Evolutionary conservation across 176 grass and related monocot genomes (phyloP), one percentile per base, ranked within the genome.

Genomic region (Canna indica): DNA sequence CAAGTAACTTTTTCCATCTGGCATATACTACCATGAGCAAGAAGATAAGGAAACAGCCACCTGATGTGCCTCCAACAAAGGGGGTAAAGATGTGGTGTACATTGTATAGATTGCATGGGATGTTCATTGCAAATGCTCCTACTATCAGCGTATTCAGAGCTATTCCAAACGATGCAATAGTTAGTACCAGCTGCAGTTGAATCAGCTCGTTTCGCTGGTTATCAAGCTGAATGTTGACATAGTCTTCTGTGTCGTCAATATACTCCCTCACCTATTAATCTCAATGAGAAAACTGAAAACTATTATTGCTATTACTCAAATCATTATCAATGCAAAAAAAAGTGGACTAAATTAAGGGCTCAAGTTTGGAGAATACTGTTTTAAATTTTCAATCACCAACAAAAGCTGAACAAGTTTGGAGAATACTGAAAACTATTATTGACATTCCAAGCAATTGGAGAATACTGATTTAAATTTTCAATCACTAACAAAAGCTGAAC

Each of bases 241-340:
- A 96, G 78, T 91, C 92, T 77, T 96, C 85, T 14, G 92, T 91
- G 71, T 96, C 92, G 76, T 96, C 92, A 71, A 92, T 92, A 81
- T 92, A 92, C 57, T 88, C 90, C 24, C 90, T 83, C 59, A 92
- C 90, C 90, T 92, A 70, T 83, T 66, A 33, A 73, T 74, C 30
- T 38, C 29, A 67, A 79, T 77, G 53, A 3, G 11, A 70, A n/a
- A 59, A 72, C 7, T 7, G 41, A 10, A 3, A 87, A 68, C 36
- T 11, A 80, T 36, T 59, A 9, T 75, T 3, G 44, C 68, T 26
- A 45, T 24, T 33, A 30, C 20, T 15, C 57, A 57, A 11, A 61
- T 62, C 39, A 47, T 30, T 70, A 79, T 57, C n/a, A n/a, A n/a
- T n/a, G n/a, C n/a, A n/a, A n/a, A n/a, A n/a, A n/a, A n/a, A n/a